Evolutionary conservation across 768 basidiomycete species (phyloP).

Genomic region (Gloeopeniophorella convolvens): DNA sequence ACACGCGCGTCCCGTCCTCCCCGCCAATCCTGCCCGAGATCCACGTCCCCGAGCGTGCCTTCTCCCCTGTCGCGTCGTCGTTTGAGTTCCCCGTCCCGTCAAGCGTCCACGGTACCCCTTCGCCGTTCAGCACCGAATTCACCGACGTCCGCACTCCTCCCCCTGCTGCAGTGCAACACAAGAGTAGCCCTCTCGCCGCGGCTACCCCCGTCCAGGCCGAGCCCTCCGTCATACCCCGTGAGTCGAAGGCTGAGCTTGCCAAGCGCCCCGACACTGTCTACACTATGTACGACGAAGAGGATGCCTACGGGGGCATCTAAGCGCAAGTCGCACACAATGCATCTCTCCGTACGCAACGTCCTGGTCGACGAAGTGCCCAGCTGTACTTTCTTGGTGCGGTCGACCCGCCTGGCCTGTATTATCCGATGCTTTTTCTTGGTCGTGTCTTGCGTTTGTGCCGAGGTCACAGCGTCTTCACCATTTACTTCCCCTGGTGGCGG

Average conservation of each 20-base stretch:
- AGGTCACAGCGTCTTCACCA: background rate
- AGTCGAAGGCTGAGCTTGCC: constrained; percentile 16
- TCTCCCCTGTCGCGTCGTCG: constrained; percentile 32
- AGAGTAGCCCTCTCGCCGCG: constrained; percentile 17
- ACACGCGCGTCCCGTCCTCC: constrained; percentile 40
- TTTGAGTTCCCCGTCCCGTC: constrained; percentile 24
- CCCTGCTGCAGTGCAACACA: constrained; percentile 18
- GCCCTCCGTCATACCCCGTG: constrained; percentile 13
- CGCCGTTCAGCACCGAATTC: constrained; percentile 24
- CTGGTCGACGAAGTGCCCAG: constrained; percentile 5
- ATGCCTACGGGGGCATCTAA: constrained; percentile 67
- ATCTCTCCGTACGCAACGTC: background rate
- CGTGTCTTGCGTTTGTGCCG: too few relatives aligned
- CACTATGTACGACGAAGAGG: constrained; percentile 52
- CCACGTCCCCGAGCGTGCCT: constrained; percentile 37
- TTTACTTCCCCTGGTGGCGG: background rate
- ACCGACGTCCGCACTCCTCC: constrained; percentile 20
- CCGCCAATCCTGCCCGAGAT: constrained; percentile 54
- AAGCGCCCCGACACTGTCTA: constrained; percentile 45
- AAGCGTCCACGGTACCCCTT: constrained; percentile 20
- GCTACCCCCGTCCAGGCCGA: constrained; percentile 5
- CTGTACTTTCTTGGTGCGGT: background rate
- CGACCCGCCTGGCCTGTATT: constrained; percentile 4
- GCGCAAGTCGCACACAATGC: background rate
- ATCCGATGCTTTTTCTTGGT: background rate